Conservation (phyloP, 139 green algal genomes). For the Picochlorum sp. region DNA sequence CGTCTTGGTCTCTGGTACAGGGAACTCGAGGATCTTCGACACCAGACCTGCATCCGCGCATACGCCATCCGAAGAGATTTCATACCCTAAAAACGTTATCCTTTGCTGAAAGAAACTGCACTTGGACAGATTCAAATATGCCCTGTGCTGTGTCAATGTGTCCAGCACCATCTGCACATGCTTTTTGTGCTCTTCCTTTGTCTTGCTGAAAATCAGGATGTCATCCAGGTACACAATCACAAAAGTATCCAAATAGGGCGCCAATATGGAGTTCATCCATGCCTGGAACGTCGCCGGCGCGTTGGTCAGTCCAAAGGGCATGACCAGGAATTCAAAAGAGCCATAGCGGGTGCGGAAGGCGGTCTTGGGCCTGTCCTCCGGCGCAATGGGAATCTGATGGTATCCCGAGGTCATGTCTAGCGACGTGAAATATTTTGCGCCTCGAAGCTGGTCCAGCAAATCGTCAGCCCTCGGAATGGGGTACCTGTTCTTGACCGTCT, state of each 20-base stretch:
- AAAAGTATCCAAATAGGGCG: constrained; percentile 23
- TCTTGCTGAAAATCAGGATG: constrained; percentile 37
- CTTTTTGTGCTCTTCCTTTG: constrained; percentile 25
- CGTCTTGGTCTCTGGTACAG: too few species aligned
- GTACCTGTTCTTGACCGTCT: constrained; percentile 36
- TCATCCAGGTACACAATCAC: constrained; percentile 59
- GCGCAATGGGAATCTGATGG: too few species aligned
- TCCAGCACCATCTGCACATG: constrained; percentile 34
- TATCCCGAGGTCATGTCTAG: too few species aligned
- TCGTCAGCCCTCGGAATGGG: constrained; percentile 45
- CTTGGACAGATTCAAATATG: too few species aligned
- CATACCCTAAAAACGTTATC: too few species aligned
- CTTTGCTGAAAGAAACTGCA: too few species aligned
- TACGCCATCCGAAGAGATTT: too few species aligned
- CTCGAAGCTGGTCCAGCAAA: neutral
- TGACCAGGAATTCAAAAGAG: constrained; percentile 24
- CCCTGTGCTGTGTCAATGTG: too few species aligned
- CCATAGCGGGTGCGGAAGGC: constrained; percentile 7
- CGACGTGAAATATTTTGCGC: too few species aligned
- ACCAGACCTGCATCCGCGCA: too few species aligned
- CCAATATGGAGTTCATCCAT: constrained; percentile 33
- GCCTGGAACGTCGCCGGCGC: constrained; percentile 47
- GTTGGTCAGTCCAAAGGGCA: constrained; percentile 42
- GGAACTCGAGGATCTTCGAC: too few species aligned
- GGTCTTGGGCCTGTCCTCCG: too few species aligned